Base-by-base conservation (phyloP, 148 eudicot genomes). In the Silene latifolia region DNA sequence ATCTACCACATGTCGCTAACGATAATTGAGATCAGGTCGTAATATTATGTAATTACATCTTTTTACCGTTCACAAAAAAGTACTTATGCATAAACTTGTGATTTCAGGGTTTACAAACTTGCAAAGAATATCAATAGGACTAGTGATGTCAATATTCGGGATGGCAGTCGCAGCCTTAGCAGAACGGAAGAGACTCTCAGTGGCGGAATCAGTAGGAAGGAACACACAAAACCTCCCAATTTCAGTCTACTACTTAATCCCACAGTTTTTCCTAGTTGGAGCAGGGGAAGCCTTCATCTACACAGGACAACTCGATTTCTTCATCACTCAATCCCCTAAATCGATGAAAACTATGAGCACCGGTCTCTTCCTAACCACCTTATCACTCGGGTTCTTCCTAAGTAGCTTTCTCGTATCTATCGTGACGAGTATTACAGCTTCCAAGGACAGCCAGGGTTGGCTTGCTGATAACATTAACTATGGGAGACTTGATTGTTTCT, bases 311-410 rank as follows among this genome's bases (percentile, higher is more conserved):
- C 88, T 92, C 0, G 97, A 92, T 63, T 92, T 92, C 82, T 92
- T 92, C 89, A 87, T 92, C 18, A 92, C 89, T 0, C 86, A 87
- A 42, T 86, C 94, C 6, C 95, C 97, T 2, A 92, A 90, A 70
- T 83, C 87, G 8, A 92, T 92, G 97, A 92, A 92, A 74, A 88
- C 97, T 0, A 87, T 92, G 90, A 92, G 97, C 89, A 90, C 97
- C 4, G 92, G 92, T 4, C 84, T 92, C 15, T 92, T 92, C 77
- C 79, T 92, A 0, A 87, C 92, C 5, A 89, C 97, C 0, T 64
- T 92, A 0, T 86, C 97, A 0, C 81, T 89, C 4, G 97, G 94
- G 0, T 92, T 88, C 85, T 92, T 90, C 79, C 72, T 92, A 10
- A 92, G 97, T 61, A 89, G 91, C 69, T 82, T 90, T 69, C 74